Evolutionary conservation across 805 yeast genomes (phyloP).

Genomic region (Starmerella powellii): DNA sequence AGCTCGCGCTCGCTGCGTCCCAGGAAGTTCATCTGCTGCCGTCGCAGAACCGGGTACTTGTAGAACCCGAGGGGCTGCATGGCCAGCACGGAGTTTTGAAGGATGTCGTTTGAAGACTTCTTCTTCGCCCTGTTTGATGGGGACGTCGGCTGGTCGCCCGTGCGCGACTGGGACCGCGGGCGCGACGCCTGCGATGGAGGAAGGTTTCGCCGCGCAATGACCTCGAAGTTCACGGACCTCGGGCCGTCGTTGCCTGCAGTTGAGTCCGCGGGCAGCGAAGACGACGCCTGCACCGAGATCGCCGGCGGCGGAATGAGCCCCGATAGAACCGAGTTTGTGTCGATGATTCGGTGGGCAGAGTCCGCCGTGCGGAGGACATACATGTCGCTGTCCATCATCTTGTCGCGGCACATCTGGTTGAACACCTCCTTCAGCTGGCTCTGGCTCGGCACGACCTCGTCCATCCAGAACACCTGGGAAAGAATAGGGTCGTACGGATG

Average conservation of each 20-base stretch:
- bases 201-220: constrained; percentile 8
- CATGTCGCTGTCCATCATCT: constrained; percentile 25
- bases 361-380: constrained; percentile 28
- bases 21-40: constrained; percentile 74
- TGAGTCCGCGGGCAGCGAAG: neutral
- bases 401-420: constrained; percentile 26
- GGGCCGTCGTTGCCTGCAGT: neutral
- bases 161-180: neutral
- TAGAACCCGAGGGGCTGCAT: constrained; percentile 42
- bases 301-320: neutral
- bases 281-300: neutral
- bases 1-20: constrained; percentile 69
- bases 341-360: constrained; percentile 2
- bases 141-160: neutral
- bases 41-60: constrained; percentile 78
- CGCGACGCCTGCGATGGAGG: constrained; percentile 1
- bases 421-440: constrained; percentile 22
- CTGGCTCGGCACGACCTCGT: constrained; percentile 18
- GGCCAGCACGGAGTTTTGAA: constrained; percentile 16
- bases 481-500: constrained; percentile 28
- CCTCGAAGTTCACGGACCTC: constrained; percentile 4
- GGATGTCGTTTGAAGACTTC: constrained; percentile 4
- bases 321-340: constrained; percentile 3
- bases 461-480: constrained; percentile 25
- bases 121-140: neutral